A percentile compares a stretch with the other conserved stretches of the same genome.
Evolutionary conservation across 2,329 filamentous ascomycete species (phyloP).

Genomic region (Hymenoscyphus albidus): DNA sequence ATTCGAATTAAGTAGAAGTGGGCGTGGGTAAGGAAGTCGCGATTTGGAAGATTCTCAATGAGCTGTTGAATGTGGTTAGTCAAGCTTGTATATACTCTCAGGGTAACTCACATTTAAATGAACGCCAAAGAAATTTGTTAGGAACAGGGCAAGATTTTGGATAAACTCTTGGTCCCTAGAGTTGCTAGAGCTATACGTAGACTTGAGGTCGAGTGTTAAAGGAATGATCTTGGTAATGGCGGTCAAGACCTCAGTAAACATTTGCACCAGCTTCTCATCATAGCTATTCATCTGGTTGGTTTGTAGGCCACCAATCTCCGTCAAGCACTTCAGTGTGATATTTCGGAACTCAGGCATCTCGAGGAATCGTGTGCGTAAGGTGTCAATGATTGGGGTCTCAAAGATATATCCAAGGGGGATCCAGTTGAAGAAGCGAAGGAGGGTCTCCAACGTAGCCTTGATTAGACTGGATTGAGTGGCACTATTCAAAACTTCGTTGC

Average conservation of each 20-base stretch:
- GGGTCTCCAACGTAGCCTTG: slow-evolving; percentile 93
- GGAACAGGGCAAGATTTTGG: slow-evolving; percentile 90
- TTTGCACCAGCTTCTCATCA: slow-evolving; percentile 91
- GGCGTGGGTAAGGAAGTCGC: slow-evolving; percentile 89
- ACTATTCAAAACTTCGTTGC: slow-evolving; percentile 88
- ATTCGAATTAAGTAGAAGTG: slow-evolving; percentile 98
- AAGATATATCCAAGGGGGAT: slow-evolving; percentile 98
- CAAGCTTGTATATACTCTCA: slow-evolving; percentile 8
- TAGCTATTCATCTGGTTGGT: slow-evolving; percentile 74
- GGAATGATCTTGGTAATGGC: slow-evolving; percentile 93
- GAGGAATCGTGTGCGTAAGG: slow-evolving; percentile 85
- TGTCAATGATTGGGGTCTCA: slow-evolving; percentile 94
- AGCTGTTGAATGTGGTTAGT: slow-evolving; percentile 49
- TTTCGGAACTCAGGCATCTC: slow-evolving; percentile 95
- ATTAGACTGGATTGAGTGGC: slow-evolving; percentile 85
- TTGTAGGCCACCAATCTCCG: slow-evolving; percentile 91
- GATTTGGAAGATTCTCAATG: slow-evolving; percentile 92
- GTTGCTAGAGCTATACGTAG: slow-evolving; percentile 87
- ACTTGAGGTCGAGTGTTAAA: slow-evolving; percentile 81
- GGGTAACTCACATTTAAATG: slow-evolving; percentile 67
- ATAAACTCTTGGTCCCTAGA: slow-evolving; percentile 95
- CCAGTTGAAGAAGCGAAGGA: slow-evolving; percentile 97
- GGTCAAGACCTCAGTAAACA: slow-evolving; percentile 96
- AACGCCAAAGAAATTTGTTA: slow-evolving; percentile 95
- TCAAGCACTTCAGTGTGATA: slow-evolving; percentile 92